Percentiles rank a stretch among this genome's conserved stretches.
Evolutionary conservation across 2,329 filamentous ascomycete species (phyloP).

Genomic region (Pseudogymnoascus sp.): DNA sequence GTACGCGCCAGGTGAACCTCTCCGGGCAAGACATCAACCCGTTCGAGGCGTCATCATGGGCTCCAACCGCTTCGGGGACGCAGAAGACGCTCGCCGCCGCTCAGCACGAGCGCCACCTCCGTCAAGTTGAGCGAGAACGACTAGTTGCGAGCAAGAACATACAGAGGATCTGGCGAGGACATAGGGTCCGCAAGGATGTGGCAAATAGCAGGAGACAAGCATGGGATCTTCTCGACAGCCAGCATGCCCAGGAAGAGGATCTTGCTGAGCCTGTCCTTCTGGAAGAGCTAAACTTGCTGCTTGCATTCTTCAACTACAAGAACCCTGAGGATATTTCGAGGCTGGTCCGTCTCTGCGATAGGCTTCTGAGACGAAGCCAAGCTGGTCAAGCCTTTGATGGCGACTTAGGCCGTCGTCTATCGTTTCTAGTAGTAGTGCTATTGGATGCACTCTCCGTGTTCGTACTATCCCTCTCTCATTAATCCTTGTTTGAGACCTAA

Average conservation of each 20-base stretch:
- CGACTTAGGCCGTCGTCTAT: neutral
- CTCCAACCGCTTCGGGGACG: conserved; percentile 50
- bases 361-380: conserved; percentile 27
- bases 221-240: conserved; percentile 53
- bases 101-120: conserved; percentile 72
- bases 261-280: conserved; percentile 29
- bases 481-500: neutral
- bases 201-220: conserved; percentile 47
- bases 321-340: conserved; percentile 40
- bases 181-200: conserved; percentile 52
- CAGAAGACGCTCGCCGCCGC: conserved; percentile 76
- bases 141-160: conserved; percentile 65
- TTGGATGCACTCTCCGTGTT: neutral
- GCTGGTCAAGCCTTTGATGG: neutral
- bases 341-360: conserved; percentile 38
- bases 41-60: conserved; percentile 58
- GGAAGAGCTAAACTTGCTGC: conserved; percentile 39
- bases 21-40: conserved; percentile 77
- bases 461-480: neutral
- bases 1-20: conserved; percentile 86
- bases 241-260: conserved; percentile 27
- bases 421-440: neutral
- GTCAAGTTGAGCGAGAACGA: conserved; percentile 73
- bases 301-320: conserved; percentile 40
- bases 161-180: conserved; percentile 76